Evolutionary conservation across 1,139 yeast genomes (phyloP), one percentile per base, ranked within the genome.

Genomic region (Lodderomyces jiufengensis): DNA sequence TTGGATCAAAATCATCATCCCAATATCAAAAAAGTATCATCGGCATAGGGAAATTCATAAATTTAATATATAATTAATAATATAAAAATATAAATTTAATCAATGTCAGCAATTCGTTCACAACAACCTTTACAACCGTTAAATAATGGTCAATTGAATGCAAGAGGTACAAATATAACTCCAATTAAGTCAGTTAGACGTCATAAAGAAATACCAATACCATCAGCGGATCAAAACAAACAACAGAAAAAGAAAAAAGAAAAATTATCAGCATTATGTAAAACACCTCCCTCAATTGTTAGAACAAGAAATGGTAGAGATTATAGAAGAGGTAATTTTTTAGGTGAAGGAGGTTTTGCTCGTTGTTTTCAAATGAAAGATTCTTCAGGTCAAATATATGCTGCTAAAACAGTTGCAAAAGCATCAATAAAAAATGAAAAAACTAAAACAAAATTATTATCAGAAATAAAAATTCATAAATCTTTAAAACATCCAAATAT

Each of bases 311-410:
- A 77, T 45, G 95, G 97, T 37, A 75, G 86, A 54, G 95, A 88
- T 51, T 92, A 86, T 61, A 86, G 86, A 51, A 78, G 98, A 56
- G 97, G 97, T 3, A 74, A 73, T 41, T 88, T 90, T 50, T 69
- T 94, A 27, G 99, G 99, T 23, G 98, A 88, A 66, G 99, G 99
- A 41, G 99, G 99, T 0, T 94, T 94, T 69, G 99, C 98, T 13
- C 80, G 98, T 56, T 94, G 98, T 59, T 94, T 94, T 65, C 97
- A 92, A 60, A 94, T 94, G 73, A 86, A 84, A 56, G 95, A 87
- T 58, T 83, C 90, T 44, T 70, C 76, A 43, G 97, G 97, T 26
- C 78, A 80, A 54, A 76, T 87, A 3, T 92, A 73, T 62, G 99
- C 98, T 21, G 99, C 99, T 24, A 94, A 94, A 55, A 94, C 98